Base-by-base conservation (phyloP, 129 eudicot genomes). In the Kitagawia praeruptora region DNA sequence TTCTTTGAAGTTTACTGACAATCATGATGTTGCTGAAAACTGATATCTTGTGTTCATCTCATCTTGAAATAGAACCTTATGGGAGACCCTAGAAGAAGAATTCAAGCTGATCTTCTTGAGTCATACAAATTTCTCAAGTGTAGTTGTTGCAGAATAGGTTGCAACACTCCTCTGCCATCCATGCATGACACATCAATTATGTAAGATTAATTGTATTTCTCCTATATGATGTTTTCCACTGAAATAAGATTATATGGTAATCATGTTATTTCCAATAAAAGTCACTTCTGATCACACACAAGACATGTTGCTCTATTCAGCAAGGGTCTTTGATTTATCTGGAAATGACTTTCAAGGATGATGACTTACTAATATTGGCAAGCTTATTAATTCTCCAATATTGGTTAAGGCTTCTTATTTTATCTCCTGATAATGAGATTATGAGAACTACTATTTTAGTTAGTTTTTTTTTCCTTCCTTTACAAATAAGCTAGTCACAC, bases 31-130 rank as follows among this genome's bases (percentile, higher is more conserved):
- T 28, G 58, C 70, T 58, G 51, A 64, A 34, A 51, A 51, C 28
- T 71, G 42, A 54, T 74, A 18, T 76, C 39, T 77, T 67, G 12
- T 42, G 48, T 54, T 58, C 45, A 8, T 80, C 67, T 79, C 81
- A 75, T 39, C 53, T 16, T 77, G 31, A 40, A 77, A 66, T 77
- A 94, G 98, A 92, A 88, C 38, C 80, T 95, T 83, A 80, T 80
- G 27, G 98, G 98, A 82, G 97, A 92, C 78, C 97, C 97, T 67
- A 83, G 98, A 84, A 90, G 86, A 92, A 85, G 88, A 85, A 88
- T 95, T 74, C 97, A 95, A 81, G 89, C 90, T 81, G 98, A 95
- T 84, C 90, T 94, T 49, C 73, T 90, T 77, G 97, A 90, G 84
- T 85, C 87, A 80, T 84, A 82, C 70, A 95, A 78, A 78, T 84